Percentiles rank a stretch among this genome's conserved stretches.
Evolutionary conservation across 2,329 filamentous ascomycete genomes (phyloP).

Genomic region (Penicillium sclerotiorum): DNA sequence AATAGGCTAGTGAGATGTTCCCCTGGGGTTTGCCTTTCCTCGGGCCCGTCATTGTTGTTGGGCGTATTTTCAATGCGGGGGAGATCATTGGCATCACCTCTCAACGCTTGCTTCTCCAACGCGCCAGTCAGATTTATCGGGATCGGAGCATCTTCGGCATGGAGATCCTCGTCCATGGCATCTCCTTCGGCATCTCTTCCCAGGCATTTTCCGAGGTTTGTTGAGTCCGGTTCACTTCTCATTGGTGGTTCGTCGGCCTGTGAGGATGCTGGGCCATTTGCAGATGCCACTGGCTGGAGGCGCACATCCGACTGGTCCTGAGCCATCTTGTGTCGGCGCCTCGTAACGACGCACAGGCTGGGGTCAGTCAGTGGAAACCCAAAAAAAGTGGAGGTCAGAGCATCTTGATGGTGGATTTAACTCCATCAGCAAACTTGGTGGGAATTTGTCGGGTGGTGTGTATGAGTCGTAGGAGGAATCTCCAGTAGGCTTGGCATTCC

Average conservation of each 20-base stretch:
- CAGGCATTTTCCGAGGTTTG: conserved; percentile 1
- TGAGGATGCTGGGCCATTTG: conserved; percentile 13
- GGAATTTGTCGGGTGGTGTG: conserved; percentile 1
- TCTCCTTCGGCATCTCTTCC: conserved; percentile 1
- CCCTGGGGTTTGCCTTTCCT: not conserved
- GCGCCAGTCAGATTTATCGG: conserved; percentile 25
- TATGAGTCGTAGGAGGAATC: not conserved
- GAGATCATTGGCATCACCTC: conserved; percentile 7
- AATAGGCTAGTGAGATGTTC: conserved; percentile 35
- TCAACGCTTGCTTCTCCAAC: conserved; percentile 21
- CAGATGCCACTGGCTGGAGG: conserved; percentile 19
- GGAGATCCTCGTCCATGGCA: conserved; percentile 13
- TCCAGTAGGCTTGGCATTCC: conserved; percentile 16
- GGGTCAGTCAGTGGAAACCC: conserved; percentile 3
- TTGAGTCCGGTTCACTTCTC: conserved; percentile 8
- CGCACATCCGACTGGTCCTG: conserved; percentile 30
- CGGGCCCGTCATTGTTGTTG: not conserved
- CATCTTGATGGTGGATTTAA: not conserved
- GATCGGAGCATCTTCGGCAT: conserved; percentile 1
- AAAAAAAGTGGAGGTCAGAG: conserved; percentile 2
- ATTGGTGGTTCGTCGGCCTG: conserved; percentile 14
- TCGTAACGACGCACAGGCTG: conserved; percentile 4
- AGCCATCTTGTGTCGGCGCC: conserved; percentile 31
- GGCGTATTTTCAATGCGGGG: not conserved
- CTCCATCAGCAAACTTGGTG: conserved; percentile 13